Evolutionary conservation across 1,284 basidiomycete species (phyloP), one percentile per base, ranked within the genome.

Genomic region (Laetiporus sulphureus): DNA sequence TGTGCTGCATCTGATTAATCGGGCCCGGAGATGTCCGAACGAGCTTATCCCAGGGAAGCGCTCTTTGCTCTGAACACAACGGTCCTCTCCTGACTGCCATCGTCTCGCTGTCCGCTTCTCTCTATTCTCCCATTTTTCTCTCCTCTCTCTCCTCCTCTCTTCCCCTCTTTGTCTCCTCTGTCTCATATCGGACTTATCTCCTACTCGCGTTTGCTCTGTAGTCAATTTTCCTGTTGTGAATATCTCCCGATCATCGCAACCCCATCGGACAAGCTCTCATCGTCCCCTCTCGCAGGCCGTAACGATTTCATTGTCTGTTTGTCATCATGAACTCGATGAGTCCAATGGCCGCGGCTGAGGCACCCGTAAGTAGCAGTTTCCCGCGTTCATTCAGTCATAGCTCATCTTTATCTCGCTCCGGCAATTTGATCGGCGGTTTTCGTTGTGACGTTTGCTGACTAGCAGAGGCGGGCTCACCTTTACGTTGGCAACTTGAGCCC

Each of bases 401-500:
- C n/a, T 19, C 39, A 38, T 38, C 31, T 16, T 38, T 15, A 31
- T 36, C 11, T 11, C 18, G 10, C 16, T 38, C 27, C 45, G 11
- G 32, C 15, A 30, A 22, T 21, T 20, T 19, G 25, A 4, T 23
- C 20, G 24, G n/a, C 56, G 41, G 19, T 21, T 16, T 29, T 19
- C 15, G 19, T 36, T 34, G 27, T 33, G 31, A 23, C 27, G 23
- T 13, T 19, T 23, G 21, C 16, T 34, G 19, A 13, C 25, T 15
- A 23, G 44, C 63, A 87, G 84, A 73, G 83, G 65, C 74, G 89
- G 55, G 92, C 93, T 53, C 92, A 97, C 70, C 83, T 98, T 55
- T 98, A 98, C 66, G 90, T 98, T 65, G 95, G 95, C 52, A 97
- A 97, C 66, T 73, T 99, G 61, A 91, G 89, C 54, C 89, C 92